A percentile compares a stretch with the other conserved stretches of the same genome.
These are phyloP conservation scores for Datura wrightii DNA, from an alignment of 257 asterid genomes.

Conservation along the genomic window DNA sequence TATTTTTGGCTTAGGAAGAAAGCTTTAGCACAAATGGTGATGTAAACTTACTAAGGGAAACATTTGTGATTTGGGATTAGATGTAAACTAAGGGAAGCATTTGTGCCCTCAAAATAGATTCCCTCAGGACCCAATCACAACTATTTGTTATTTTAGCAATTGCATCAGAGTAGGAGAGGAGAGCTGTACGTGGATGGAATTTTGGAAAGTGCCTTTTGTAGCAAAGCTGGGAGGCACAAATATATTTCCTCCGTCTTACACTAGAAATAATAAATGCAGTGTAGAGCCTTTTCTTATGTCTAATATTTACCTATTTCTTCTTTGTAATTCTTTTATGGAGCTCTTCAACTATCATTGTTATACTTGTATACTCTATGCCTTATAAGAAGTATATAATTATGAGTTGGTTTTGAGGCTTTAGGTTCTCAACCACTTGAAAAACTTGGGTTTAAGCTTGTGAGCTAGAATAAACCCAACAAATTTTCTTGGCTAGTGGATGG, in stretches of 20 bases:
- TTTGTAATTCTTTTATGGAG: background rate
- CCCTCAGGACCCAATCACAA: background rate
- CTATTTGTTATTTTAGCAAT: background rate
- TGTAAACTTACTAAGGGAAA: background rate
- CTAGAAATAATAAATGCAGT: background rate
- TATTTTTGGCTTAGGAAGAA: background rate
- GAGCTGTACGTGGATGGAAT: background rate
- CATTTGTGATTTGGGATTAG: background rate
- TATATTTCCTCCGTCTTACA: background rate
- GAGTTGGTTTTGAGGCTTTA: background rate
- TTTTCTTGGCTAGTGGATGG: background rate
- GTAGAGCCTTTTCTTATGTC: background rate
- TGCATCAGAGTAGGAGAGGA: background rate
- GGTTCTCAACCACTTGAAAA: background rate
- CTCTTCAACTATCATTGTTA: background rate
- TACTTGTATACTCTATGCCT: background rate
- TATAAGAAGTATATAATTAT: background rate
- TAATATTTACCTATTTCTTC: background rate
- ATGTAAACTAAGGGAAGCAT: background rate
- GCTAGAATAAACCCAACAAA: background rate
- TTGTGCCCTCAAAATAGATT: background rate
- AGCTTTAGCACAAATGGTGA: background rate
- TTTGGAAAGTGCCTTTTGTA: background rate
- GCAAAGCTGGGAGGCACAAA: slow-evolving; percentile 1
- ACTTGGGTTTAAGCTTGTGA: background rate